Base-by-base conservation (phyloP, 768 basidiomycete genomes). In the Tricholoma terreum region DNA sequence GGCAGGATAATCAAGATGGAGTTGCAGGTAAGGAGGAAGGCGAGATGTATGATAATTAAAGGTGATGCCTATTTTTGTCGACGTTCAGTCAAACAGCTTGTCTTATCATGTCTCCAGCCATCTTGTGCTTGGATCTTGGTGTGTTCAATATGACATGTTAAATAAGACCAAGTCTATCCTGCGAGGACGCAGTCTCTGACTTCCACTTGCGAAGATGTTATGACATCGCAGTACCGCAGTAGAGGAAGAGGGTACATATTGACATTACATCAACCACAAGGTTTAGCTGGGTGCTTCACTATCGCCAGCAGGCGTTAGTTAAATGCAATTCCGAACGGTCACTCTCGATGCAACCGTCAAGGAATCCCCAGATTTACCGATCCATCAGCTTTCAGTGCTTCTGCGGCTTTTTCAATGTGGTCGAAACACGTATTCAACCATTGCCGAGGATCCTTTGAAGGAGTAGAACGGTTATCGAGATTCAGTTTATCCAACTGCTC, bases 381-480 rank as follows among this genome's bases (percentile, higher is more conserved):
- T 15, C 45, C 45, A 30, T 65, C 66, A 9, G 62, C 67, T 31
- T 60, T 56, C 46, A 78, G 54, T 48, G 60, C 68, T 43, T 69
- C 57, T 55, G 67, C 70, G 21, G 75, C 69, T 62, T 80, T 82
- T 58, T 75, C 68, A 63, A 89, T 78, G 65, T 90, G 86, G 50
- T 77, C 73, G 62, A 89, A 82, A 66, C 87, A 90, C 10, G 78
- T 77, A 48, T 78, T 75, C 64, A 87, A 87, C 87, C 89, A 89
- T 63, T 77, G 83, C 54, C 69, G 70, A 15, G 73, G 67, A 27
- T 79, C 76, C 55, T 69, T 75, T 53, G 63, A 67, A 52, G 70
- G 19, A 11, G 33, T 52, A 27, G 43, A 22, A 2, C 57, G 33
- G 15, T 56, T 45, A 49, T 64, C 51, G 40, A 64, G 46, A 24